Evolutionary conservation across 2,329 filamentous ascomycete species (phyloP).

Genomic region (Fusarium austroafricanum): DNA sequence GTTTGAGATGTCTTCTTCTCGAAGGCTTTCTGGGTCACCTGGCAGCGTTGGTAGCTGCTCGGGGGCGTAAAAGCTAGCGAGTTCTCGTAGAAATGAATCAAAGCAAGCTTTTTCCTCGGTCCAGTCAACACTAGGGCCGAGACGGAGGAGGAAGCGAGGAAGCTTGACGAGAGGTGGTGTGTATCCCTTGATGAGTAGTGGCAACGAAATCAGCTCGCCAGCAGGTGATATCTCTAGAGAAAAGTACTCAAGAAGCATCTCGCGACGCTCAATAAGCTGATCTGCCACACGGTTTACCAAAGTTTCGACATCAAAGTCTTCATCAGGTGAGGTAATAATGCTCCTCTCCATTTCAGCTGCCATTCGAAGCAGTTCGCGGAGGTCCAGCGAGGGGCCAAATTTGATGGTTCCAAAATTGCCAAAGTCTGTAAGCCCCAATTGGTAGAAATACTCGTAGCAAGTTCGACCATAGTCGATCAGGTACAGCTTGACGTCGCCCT

Average conservation of each 20-base stretch:
- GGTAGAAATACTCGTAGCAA: conserved; percentile 93
- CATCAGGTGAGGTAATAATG: conserved; percentile 54
- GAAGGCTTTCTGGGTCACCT: conserved; percentile 47
- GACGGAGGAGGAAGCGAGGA: conserved; percentile 84
- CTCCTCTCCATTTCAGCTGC: conserved; percentile 78
- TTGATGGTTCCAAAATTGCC: conserved; percentile 90
- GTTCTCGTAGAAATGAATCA: conserved; percentile 82
- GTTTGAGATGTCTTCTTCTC: conserved; percentile 57
- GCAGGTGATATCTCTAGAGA: conserved; percentile 82
- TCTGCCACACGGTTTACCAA: conserved; percentile 73
- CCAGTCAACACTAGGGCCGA: conserved; percentile 93
- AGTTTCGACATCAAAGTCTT: conserved; percentile 73
- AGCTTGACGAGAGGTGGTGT: conserved; percentile 87
- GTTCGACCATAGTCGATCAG: conserved; percentile 92
- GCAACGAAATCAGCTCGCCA: conserved; percentile 82
- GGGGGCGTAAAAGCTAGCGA: conserved; percentile 91
- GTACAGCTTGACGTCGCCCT: conserved; percentile 91
- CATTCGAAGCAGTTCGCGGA: conserved; percentile 77
- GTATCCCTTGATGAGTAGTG: conserved; percentile 89
- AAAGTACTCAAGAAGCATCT: conserved; percentile 96
- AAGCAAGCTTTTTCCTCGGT: conserved; percentile 87
- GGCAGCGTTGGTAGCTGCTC: conserved; percentile 76
- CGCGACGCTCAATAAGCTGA: conserved; percentile 78
- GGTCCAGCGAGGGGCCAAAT: conserved; percentile 79
- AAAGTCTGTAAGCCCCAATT: conserved; percentile 93